Conservation (phyloP, 768 basidiomycete genomes). For the Lentinula sp. region DNA sequence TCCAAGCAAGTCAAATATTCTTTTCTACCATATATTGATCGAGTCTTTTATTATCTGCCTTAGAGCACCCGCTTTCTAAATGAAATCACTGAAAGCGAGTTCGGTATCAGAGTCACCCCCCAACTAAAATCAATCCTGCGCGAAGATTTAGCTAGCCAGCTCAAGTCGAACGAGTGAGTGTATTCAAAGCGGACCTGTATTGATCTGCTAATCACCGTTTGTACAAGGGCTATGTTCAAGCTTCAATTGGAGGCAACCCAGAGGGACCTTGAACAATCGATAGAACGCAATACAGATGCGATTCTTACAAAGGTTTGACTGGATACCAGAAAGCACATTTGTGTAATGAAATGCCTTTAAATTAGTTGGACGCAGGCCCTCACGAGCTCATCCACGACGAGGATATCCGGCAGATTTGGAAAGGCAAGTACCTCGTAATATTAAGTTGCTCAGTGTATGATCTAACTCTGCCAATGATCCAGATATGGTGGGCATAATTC, state of each 20-base stretch:
- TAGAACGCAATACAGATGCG: conserved; percentile 10
- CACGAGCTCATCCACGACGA: conserved; percentile 18
- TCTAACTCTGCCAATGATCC: not conserved
- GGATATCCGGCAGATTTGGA: conserved; percentile 16
- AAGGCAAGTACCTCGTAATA: conserved; percentile 10
- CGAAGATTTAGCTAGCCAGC: conserved; percentile 5
- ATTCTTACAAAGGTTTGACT: conserved; percentile 12
- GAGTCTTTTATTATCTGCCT: not conserved
- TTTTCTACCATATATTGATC: not conserved
- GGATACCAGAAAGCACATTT: too few relatives aligned
- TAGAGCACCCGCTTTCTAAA: conserved; percentile 4
- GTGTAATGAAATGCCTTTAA: too few relatives aligned
- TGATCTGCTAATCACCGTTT: not conserved
- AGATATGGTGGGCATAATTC: conserved; percentile 16
- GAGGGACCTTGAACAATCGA: conserved; percentile 11
- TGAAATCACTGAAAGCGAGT: conserved; percentile 5
- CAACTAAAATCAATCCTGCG: conserved; percentile 6
- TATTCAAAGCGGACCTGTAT: not conserved
- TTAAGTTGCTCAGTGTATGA: not conserved
- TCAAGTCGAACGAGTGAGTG: conserved; percentile 8
- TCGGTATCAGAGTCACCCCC: conserved; percentile 4
- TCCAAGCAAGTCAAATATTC: not conserved
- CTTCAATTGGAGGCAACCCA: conserved; percentile 11
- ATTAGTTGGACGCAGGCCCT: conserved; percentile 16
- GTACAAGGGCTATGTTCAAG: conserved; percentile 13